Conservation (phyloP, 2,329 filamentous ascomycete species). For the Lachnellula arida region DNA sequence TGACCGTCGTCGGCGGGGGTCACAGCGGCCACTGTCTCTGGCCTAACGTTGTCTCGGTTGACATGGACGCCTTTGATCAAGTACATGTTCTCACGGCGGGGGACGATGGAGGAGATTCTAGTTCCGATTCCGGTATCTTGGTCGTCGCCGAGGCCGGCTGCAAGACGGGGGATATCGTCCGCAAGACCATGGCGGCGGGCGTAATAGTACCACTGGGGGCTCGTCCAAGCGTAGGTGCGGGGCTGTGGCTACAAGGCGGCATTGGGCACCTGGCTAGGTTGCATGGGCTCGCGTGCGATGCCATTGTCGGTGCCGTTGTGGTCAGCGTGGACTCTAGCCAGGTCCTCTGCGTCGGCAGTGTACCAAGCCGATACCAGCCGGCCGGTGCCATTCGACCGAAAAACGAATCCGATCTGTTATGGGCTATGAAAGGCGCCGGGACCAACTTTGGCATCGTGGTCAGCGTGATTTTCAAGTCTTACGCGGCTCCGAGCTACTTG, state of each 20-base stretch:
- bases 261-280: conserved; percentile 41
- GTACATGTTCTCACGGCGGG: conserved; percentile 38
- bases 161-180: conserved; percentile 50
- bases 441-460: conserved; percentile 24
- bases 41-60: conserved; percentile 49
- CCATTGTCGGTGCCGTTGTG: conserved; percentile 55
- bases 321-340: conserved; percentile 46
- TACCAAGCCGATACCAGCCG: conserved; percentile 14
- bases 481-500: conserved; percentile 15
- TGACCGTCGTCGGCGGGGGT: conserved; percentile 53
- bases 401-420: conserved; percentile 21
- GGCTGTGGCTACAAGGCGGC: conserved; percentile 60
- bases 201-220: conserved; percentile 55
- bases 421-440: conserved; percentile 23
- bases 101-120: conserved; percentile 15
- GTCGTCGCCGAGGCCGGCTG: conserved; percentile 52
- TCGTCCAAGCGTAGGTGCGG: conserved; percentile 59
- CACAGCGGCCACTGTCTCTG: conserved; percentile 56
- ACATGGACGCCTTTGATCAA: conserved; percentile 53
- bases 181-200: conserved; percentile 36
- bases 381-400: conserved; percentile 14
- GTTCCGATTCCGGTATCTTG: conserved; percentile 30
- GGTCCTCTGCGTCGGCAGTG: conserved; percentile 46
- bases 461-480: conserved; percentile 21
- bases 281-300: conserved; percentile 55